A percentile compares a stretch with the other conserved stretches of the same genome.
These are phyloP conservation scores for Aethionema arabicum DNA, from an alignment of 345 rosid species.

Conservation along the genomic window DNA sequence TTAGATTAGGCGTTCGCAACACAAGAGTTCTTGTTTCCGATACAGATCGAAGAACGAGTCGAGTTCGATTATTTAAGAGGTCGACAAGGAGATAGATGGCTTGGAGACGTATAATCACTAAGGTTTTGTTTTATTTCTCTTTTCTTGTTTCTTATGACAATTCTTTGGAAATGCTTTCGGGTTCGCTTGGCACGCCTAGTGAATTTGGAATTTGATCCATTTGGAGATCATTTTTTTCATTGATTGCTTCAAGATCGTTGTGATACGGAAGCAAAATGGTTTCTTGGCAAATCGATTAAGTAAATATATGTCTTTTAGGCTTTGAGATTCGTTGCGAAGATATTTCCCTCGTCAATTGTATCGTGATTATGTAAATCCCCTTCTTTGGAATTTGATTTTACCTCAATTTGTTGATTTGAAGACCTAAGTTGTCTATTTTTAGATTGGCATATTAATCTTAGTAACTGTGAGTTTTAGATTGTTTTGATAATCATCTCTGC, in stretches of 20 bases:
- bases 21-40: slow-evolving; percentile 15
- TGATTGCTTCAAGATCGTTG: slow-evolving; percentile 13
- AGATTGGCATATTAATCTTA: neutral
- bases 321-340: neutral
- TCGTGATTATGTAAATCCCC: neutral
- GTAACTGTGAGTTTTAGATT: too few species aligned
- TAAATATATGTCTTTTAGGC: neutral
- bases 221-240: slow-evolving; percentile 1
- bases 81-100: slow-evolving; percentile 55
- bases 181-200: neutral
- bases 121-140: slow-evolving; percentile 41
- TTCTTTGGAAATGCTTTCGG: neutral
- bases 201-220: neutral
- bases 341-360: neutral
- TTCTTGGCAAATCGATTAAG: neutral
- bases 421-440: neutral
- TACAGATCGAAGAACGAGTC: slow-evolving; percentile 13
- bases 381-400: neutral
- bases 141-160: neutral
- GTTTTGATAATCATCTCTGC: neutral
- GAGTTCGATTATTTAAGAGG: slow-evolving; percentile 14
- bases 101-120: slow-evolving; percentile 82
- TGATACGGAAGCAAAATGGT: neutral
- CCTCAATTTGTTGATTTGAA: slow-evolving; percentile 2
- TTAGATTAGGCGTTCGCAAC: neutral